phyloP scores from a whole-genome alignment of 1,284 basidiomycete genomes.

The Ustilago crameri region DNA sequence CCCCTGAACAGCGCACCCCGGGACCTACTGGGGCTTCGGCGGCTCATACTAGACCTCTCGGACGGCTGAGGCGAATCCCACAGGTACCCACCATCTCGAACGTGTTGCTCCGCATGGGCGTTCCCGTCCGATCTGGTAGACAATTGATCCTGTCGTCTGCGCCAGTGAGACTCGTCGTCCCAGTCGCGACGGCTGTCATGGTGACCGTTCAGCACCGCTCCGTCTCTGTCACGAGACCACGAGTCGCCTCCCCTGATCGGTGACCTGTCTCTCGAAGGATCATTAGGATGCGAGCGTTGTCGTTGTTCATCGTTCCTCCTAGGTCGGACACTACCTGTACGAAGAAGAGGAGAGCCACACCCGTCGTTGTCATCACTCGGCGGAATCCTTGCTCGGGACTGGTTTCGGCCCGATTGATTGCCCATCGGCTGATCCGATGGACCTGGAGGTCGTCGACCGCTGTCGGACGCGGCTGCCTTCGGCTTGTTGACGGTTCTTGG shows the following conservation, averaged over 20 bases:
- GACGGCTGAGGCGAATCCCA: not conserved
- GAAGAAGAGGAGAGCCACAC: conserved; percentile 17
- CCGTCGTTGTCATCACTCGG: not conserved
- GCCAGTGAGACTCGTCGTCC: not conserved
- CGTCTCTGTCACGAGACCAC: conserved; percentile 13
- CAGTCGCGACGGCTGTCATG: not conserved
- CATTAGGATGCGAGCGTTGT: not conserved
- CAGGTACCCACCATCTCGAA: not conserved
- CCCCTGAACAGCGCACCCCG: conserved; percentile 15
- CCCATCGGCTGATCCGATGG: not conserved
- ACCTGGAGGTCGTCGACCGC: not conserved
- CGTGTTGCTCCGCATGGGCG: not conserved
- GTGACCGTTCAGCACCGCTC: not conserved
- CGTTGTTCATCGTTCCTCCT: not conserved
- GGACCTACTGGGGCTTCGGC: conserved; percentile 4
- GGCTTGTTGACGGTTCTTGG: conserved; percentile 8
- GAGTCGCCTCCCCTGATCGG: conserved; percentile 12
- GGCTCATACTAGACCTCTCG: not conserved
- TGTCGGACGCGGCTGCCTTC: not conserved
- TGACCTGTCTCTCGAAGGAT: conserved; percentile 7
- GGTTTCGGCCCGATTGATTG: not conserved
- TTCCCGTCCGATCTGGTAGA: conserved; percentile 19
- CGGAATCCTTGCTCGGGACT: conserved; percentile 1
- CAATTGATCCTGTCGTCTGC: not conserved
- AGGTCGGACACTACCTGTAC: too few species aligned